Evolutionary conservation across 2,329 filamentous ascomycete genomes (phyloP), one percentile per base, ranked within the genome.

Genomic region (Diaporthe batatas): DNA sequence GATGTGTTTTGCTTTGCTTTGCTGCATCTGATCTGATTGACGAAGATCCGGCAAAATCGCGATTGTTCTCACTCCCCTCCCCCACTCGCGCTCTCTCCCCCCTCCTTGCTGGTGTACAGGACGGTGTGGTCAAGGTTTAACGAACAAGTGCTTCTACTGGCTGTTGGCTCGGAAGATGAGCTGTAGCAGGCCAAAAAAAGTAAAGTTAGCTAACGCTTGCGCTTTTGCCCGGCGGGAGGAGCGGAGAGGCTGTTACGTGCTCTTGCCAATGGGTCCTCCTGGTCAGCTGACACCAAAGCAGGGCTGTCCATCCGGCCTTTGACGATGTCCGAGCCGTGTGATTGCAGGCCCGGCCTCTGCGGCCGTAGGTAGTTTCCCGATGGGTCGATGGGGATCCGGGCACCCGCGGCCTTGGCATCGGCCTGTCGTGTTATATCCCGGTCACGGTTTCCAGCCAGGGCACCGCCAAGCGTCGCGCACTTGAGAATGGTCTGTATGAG

Each of bases 401-500:
- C 83, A 79, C 75, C 81, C 72, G 82, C 83, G 32, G 84, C 84
- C 75, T 86, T 87, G 59, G 84, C 85, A 62, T 88, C 86, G 42
- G 83, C 82, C 68, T 87, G 85, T 68, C 87, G 87, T 75, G 81
- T 87, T 77, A 87, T 83, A 81, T 90, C 89, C 72, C 86, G 86
- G 80, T 92, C 90, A 67, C 90, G 84, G 78, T 92, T 92, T 83
- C 94, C 93, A 81, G 96, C 94, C 69, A 97, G 86, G 67, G 92
- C 92, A 58, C 94, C 93, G 72, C 96, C 95, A 44, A 98, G 91
- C 6, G 96, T 98, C 16, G 95, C 96, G 81, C 96, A 98, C 82
- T 98, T 98, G 76, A 98, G 89, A 74, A 99, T 98, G 0, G 95
- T 98, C 84, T 98, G 96, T 79, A 98, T 98, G 79, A 98, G 92